Evolutionary conservation across 139 green algal species (phyloP).

Genomic region (Astrephomene gubernaculifera): DNA sequence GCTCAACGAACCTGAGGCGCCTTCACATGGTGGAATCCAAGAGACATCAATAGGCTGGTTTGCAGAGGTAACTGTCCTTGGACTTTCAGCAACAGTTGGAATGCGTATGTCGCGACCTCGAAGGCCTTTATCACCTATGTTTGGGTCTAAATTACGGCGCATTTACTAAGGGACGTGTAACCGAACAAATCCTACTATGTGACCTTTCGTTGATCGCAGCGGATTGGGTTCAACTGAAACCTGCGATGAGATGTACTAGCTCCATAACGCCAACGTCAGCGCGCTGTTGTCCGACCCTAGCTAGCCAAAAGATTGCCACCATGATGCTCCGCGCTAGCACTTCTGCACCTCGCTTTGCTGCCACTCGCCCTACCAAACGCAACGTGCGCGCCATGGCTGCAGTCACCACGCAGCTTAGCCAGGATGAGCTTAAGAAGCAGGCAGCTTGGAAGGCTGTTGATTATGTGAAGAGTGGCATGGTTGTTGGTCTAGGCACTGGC

Average conservation of each 20-base stretch:
- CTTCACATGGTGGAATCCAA: not conserved
- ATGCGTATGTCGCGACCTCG: too few species aligned
- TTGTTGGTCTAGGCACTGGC: conserved; percentile 96
- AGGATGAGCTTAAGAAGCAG: conserved; percentile 97
- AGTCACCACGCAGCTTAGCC: conserved; percentile 48
- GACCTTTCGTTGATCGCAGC: too few species aligned
- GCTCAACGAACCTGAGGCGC: not conserved
- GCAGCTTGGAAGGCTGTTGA: conserved; percentile 96
- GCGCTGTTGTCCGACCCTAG: not conserved
- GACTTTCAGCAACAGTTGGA: too few species aligned
- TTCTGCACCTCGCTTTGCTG: not conserved
- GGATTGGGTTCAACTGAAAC: not conserved
- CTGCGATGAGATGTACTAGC: not conserved
- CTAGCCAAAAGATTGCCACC: not conserved
- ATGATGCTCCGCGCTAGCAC: conserved; percentile 31
- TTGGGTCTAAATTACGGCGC: too few species aligned
- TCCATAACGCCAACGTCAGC: not conserved
- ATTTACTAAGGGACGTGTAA: too few species aligned
- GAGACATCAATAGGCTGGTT: not conserved
- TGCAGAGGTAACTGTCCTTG: not conserved
- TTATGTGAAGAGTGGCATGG: conserved; percentile 97
- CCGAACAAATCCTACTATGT: too few species aligned
- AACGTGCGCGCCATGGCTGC: conserved; percentile 31
- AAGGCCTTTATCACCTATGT: too few species aligned
- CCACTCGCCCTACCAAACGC: conserved; percentile 4